Conservation (phyloP, 2,329 filamentous ascomycete species). For the Colletotrichum zoysiae region DNA sequence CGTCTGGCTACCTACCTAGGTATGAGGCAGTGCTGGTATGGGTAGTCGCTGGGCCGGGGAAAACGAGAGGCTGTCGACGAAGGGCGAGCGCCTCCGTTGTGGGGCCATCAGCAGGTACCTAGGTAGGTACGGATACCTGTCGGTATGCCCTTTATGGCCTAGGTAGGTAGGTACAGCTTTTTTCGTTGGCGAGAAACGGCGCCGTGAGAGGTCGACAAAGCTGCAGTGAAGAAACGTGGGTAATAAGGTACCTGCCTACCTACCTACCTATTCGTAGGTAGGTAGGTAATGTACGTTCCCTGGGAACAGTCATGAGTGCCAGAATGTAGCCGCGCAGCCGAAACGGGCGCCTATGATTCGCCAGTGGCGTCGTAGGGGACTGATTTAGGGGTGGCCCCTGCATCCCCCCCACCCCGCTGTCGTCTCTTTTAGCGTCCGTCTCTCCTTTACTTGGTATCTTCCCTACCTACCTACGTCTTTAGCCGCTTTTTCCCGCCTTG, state of each 20-base stretch:
- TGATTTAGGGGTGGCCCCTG: slow-evolving; percentile 30
- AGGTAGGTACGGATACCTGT: too few species aligned
- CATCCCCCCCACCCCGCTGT: slow-evolving; percentile 20
- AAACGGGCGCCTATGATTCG: slow-evolving; percentile 43
- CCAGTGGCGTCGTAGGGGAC: not conserved
- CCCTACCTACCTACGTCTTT: not conserved
- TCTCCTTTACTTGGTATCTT: not conserved
- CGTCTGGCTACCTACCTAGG: too few species aligned
- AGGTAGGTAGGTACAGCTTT: too few species aligned
- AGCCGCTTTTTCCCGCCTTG: not conserved
- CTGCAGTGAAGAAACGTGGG: slow-evolving; percentile 23
- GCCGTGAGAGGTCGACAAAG: slow-evolving; percentile 17
- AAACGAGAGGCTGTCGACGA: slow-evolving; percentile 51
- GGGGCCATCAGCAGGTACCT: not conserved
- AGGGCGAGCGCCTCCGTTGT: slow-evolving; percentile 46
- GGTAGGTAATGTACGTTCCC: too few species aligned
- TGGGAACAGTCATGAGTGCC: slow-evolving; percentile 17
- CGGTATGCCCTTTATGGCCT: not conserved
- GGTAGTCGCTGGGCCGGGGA: slow-evolving; percentile 41
- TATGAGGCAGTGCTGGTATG: slow-evolving; percentile 50
- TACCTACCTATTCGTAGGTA: too few species aligned
- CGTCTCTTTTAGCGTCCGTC: slow-evolving; percentile 31
- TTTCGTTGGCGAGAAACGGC: not conserved
- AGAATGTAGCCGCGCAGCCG: slow-evolving; percentile 40
- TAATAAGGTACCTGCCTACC: not conserved